Evolutionary conservation across 2,329 filamentous ascomycete species (phyloP).

Genomic region (Albophoma yamanashiensis): DNA sequence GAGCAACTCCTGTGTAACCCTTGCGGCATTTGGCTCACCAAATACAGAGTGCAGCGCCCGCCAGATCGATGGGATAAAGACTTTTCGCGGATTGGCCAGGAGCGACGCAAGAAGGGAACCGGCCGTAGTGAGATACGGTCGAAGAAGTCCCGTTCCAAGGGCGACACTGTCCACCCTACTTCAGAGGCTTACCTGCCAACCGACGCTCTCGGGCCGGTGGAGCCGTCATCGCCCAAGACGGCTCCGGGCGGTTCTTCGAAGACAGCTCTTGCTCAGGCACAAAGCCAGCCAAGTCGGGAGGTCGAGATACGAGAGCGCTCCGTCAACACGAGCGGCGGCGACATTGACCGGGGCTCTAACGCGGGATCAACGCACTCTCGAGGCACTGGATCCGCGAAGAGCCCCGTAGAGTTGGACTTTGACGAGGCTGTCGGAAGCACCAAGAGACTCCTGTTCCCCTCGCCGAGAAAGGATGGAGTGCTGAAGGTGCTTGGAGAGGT

Average conservation of each 20-base stretch:
- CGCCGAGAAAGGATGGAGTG: constrained; percentile 55
- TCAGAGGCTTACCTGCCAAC: constrained; percentile 45
- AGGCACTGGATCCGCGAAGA: constrained; percentile 44
- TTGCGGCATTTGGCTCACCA: constrained; percentile 90
- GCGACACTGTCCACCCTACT: constrained; percentile 31
- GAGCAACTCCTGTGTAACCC: constrained; percentile 83
- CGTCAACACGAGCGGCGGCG: constrained; percentile 3
- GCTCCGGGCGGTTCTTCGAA: constrained; percentile 7
- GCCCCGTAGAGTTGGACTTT: constrained; percentile 43
- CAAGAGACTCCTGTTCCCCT: constrained; percentile 65
- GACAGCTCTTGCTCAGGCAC: constrained; percentile 5
- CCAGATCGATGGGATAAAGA: constrained; percentile 71
- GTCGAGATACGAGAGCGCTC: background rate
- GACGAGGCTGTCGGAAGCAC: constrained; percentile 43
- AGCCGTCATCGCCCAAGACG: constrained; percentile 23
- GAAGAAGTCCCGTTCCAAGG: constrained; percentile 40
- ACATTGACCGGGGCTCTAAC: constrained; percentile 11
- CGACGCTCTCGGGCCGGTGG: constrained; percentile 38
- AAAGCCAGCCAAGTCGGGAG: background rate
- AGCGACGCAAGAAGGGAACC: constrained; percentile 36
- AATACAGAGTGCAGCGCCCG: constrained; percentile 77
- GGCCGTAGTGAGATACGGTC: constrained; percentile 28
- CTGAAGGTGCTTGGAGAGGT: constrained; percentile 51
- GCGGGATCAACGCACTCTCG: constrained; percentile 41
- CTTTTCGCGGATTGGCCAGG: constrained; percentile 38